Base-by-base conservation (phyloP, 257 asterid species). In the Vinca minor region DNA sequence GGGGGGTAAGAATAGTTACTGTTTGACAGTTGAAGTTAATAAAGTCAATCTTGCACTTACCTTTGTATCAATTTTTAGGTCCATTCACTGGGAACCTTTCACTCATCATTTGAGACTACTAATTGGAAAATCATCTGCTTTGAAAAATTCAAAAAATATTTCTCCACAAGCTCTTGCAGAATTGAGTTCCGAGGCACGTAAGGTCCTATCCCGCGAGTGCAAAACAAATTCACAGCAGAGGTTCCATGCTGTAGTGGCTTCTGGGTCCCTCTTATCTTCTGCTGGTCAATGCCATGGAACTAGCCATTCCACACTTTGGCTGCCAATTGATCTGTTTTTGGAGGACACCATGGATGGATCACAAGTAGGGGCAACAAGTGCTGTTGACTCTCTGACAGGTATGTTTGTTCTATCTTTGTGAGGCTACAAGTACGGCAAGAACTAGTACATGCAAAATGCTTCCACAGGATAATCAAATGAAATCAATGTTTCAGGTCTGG, bases 261-360 rank as follows among this genome's bases (percentile, higher is more conserved):
- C 71, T 47, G 83, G 79, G 64, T 80, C 82, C 39, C 82, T 83
- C 66, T 60, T 77, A 76, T 74, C 95, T 73, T 80, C 88, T 64
- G 74, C 83, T 49, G 82, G 83, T 66, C 89, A 77, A 55, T 79
- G 69, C 69, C 81, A 76, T 69, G 91, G 87, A 64, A 69, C 83
- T 67, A 71, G 74, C 72, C 80, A 67, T 70, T 84, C 99, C 23
- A 74, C 83, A 26, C 85, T 79, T 71, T 93, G 99, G 99, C 90
- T 89, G 76, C 95, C 99, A 39, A 74, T 93, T 68, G 97, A 93
- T 81, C 74, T 93, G 63, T 93, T 84, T 80, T 79, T 93, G 72
- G 99, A 89, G 81, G 97, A 93, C 77, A 61, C 77, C 66, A 85
- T 93, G 85, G 96, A 87, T 71, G 96, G 94, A 76, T 66, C 83